Conservation (phyloP, 1,139 yeast species). For the Kodamaea alishanica region DNA sequence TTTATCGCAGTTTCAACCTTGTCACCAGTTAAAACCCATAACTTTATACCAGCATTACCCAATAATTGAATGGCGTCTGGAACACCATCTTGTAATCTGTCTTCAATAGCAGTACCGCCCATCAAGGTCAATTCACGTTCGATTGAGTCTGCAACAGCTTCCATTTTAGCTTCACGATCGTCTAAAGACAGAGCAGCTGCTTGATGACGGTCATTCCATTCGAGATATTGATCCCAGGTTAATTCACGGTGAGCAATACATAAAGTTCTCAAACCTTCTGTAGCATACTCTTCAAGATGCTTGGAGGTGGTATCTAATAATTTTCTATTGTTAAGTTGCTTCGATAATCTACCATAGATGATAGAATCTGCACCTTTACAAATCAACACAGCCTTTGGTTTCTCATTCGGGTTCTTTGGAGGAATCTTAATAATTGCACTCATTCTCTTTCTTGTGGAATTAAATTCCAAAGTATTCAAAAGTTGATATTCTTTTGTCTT, state of each 20-base stretch:
- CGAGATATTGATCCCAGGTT: conserved; percentile 39
- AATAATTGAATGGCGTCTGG: conserved; percentile 45
- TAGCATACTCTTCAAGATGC: conserved; percentile 44
- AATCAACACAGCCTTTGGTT: conserved; percentile 38
- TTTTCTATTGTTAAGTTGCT: conserved; percentile 25
- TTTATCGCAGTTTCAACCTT: conserved; percentile 51
- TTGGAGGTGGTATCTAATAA: conserved; percentile 35
- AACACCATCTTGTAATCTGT: conserved; percentile 49
- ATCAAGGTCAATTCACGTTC: conserved; percentile 41
- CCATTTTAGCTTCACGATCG: conserved; percentile 44
- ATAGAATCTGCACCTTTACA: conserved; percentile 52
- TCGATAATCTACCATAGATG: conserved; percentile 41
- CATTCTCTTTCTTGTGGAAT: conserved; percentile 66
- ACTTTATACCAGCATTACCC: conserved; percentile 48
- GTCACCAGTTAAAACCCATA: conserved; percentile 53
- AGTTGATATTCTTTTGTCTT: conserved; percentile 44
- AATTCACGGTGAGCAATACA: conserved; percentile 47
- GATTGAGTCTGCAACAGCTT: conserved; percentile 46
- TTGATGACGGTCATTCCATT: conserved; percentile 42
- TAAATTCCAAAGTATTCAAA: conserved; percentile 51
- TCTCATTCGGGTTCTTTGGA: conserved; percentile 27
- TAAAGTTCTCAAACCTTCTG: conserved; percentile 47
- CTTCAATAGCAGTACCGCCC: conserved; percentile 55
- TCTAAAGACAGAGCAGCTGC: conserved; percentile 43
- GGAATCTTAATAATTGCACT: conserved; percentile 77